Conservation (phyloP, 106 monocot species). For the Allium fistulosum region DNA sequence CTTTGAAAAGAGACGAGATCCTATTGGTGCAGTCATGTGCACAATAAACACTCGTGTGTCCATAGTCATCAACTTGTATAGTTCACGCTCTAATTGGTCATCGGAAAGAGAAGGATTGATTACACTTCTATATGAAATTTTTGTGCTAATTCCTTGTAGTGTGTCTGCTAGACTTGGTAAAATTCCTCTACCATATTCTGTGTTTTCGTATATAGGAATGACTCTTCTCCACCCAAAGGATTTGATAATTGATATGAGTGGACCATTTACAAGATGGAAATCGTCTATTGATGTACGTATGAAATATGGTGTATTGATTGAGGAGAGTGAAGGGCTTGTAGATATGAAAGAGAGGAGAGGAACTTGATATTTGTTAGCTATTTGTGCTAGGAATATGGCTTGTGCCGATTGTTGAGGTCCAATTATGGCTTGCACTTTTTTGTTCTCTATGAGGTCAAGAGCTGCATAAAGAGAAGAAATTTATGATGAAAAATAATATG, state of each 20-base stretch:
- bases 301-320: constrained; percentile 23
- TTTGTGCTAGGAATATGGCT: constrained; percentile 20
- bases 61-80: constrained; percentile 30
- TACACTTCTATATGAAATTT: constrained; percentile 22
- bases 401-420: constrained; percentile 38
- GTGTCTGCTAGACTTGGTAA: constrained; percentile 43
- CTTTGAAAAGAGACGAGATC: constrained; percentile 18
- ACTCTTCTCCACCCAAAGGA: constrained; percentile 45
- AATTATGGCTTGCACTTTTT: constrained; percentile 31
- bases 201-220: constrained; percentile 41
- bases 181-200: constrained; percentile 38
- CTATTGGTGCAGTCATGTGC: constrained; percentile 36
- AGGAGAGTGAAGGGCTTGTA: constrained; percentile 27
- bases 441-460: constrained; percentile 14
- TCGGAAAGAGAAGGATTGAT: constrained; percentile 16
- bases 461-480: constrained; percentile 9
- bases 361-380: constrained; percentile 28
- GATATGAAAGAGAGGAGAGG: constrained; percentile 41
- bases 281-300: constrained; percentile 34
- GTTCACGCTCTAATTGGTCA: constrained; percentile 19
- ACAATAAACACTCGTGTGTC: constrained; percentile 59
- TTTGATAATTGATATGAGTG: constrained; percentile 29
- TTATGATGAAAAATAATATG: too few relatives aligned
- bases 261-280: constrained; percentile 18
- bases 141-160: constrained; percentile 16